These are phyloP conservation scores for Plasmodium knowlesi DNA, from an alignment of 169 alveolate genomes.

Conservation along the genomic window DNA sequence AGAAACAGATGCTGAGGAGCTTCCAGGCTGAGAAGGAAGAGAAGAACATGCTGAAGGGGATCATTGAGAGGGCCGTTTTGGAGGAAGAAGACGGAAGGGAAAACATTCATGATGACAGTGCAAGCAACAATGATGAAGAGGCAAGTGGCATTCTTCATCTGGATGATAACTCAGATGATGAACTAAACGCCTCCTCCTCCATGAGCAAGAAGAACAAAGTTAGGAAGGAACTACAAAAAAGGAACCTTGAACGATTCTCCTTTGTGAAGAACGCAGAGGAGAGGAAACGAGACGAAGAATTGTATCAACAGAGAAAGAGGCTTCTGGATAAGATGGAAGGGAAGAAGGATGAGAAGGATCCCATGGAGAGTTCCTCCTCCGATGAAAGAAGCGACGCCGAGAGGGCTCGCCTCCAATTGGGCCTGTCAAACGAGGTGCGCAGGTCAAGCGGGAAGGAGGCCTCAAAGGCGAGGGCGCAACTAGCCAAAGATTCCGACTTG, in stretches of 20 bases:
- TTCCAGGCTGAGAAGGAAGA: constrained; percentile 52
- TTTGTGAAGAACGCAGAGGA: constrained; percentile 68
- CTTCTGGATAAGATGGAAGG: not conserved
- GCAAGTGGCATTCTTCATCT: not conserved
- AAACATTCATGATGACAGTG: not conserved
- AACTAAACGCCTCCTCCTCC: not conserved
- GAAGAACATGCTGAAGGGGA: constrained; percentile 25
- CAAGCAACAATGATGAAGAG: not conserved
- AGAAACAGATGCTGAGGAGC: constrained; percentile 34
- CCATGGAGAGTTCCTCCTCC: not conserved
- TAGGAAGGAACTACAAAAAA: constrained; percentile 21
- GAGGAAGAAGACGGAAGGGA: not conserved
- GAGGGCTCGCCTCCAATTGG: not conserved
- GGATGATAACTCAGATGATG: not conserved
- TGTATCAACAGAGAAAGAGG: constrained; percentile 21
- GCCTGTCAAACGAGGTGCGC: not conserved
- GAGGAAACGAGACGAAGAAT: constrained; percentile 21
- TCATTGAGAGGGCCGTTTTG: constrained; percentile 22
- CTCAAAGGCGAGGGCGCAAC: constrained; percentile 18
- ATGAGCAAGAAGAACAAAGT: constrained; percentile 1
- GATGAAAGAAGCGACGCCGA: not conserved
- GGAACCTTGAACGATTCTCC: constrained; percentile 53
- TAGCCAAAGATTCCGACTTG: constrained; percentile 23
- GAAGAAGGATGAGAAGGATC: not conserved
- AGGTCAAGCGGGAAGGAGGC: constrained; percentile 19